Base-by-base conservation (phyloP, 1,139 yeast species). In the Keqinozyma sinolaborantium region DNA sequence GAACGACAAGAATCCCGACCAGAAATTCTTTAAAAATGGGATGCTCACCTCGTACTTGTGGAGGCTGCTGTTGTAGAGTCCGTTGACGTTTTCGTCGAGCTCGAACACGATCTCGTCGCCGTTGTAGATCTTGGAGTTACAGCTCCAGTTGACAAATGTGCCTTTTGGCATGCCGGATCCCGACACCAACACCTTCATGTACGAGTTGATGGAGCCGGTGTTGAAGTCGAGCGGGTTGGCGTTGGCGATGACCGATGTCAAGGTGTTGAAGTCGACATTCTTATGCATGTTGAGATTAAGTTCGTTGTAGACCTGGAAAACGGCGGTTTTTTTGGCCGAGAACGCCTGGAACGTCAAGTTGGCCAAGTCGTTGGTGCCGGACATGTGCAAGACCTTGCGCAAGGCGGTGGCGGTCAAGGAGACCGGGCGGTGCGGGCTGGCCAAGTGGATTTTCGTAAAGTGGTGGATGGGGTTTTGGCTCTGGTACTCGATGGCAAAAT, bases 11-110 rank as follows among this genome's bases (percentile, higher is more conserved):
- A 57, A 64, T 0, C 75, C 74, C 2, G 60, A 47, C 58, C 70
- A 64, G 40, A 68, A 69, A 18, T 49, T 51, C 38, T 56, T 61
- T 44, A 66, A 45, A 34, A 68, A 64, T 5, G 75, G 73, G 6
- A 64, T 43, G 26, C 58, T 57, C n/a, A 67, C 46, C 10, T 56
- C 58, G 34, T 50, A 59, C 10, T 41, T 38, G 8, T 47, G 39
- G 13, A 36, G 32, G 2, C 40, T 36, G 2, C 38, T 38, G 21
- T 49, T 44, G 10, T 34, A 38, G 35, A 58, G 65, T 0, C 71
- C 73, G 42, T 63, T 65, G n/a, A 66, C 45, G 18, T 50, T 35
- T 27, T 66, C 73, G 24, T 48, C 47, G 6, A 48, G 48, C 18
- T 55, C 55, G 25, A 59, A 50, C 14, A 69, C 39, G 11, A 51